These are phyloP conservation scores for Eleusine coracana DNA, from an alignment of 176 grass and related monocot genomes.

Conservation along the genomic window DNA sequence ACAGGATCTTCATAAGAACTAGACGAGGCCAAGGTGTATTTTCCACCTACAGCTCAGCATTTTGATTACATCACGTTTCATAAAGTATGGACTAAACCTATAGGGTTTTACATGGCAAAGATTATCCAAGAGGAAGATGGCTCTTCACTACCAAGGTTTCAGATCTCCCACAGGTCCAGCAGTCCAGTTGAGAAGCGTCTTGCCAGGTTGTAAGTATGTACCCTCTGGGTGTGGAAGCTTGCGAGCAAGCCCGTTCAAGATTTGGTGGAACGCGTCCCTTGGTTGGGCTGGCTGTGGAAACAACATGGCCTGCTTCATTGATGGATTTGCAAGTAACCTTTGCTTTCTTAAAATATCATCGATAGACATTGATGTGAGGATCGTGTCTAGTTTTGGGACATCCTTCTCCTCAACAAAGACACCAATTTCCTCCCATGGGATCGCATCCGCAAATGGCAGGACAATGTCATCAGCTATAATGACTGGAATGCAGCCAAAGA, in stretches of 20 bases:
- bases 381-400: slow-evolving; percentile 79
- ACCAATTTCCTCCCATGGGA: slow-evolving; percentile 95
- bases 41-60: slow-evolving; percentile 42
- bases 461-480: slow-evolving; percentile 96
- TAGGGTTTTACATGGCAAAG: background rate
- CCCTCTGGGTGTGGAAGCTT: slow-evolving; percentile 78
- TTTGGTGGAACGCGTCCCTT: slow-evolving; percentile 94
- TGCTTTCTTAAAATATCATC: slow-evolving; percentile 95
- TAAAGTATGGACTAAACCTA: slow-evolving; percentile 46
- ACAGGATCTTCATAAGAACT: slow-evolving; percentile 30
- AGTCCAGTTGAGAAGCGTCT: slow-evolving; percentile 83
- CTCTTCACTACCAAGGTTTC: slow-evolving; percentile 70
- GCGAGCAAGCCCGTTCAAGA: slow-evolving; percentile 87
- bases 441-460: slow-evolving; percentile 91
- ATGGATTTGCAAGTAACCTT: slow-evolving; percentile 90
- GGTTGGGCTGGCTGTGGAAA: slow-evolving; percentile 84
- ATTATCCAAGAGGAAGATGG: slow-evolving; percentile 4
- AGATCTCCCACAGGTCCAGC: slow-evolving; percentile 81
- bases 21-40: slow-evolving; percentile 42
- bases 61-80: slow-evolving; percentile 37
- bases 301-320: slow-evolving; percentile 92
- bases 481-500: slow-evolving; percentile 94
- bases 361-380: slow-evolving; percentile 84
- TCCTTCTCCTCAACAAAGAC: slow-evolving; percentile 90
- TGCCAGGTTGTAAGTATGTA: slow-evolving; percentile 62